A percentile compares a stretch with the other conserved stretches of the same genome.
Conservation (phyloP, 768 basidiomycete genomes). For the Hypsizygus marmoreus region DNA sequence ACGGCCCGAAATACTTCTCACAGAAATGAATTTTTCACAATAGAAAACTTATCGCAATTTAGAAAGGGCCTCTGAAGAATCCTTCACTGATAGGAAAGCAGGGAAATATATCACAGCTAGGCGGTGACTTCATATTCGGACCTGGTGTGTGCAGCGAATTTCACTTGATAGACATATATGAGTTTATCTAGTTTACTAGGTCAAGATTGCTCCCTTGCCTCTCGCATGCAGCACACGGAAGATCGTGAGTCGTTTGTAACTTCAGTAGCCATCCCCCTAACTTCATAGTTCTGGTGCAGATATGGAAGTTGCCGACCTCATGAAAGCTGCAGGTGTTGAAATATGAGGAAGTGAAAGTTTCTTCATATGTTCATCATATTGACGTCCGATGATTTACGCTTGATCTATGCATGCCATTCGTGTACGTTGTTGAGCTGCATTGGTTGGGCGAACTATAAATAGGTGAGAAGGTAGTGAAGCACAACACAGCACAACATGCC, state of each 20-base stretch:
- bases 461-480: too few relatives aligned
- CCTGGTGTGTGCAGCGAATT: constrained; percentile 42
- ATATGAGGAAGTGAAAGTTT: too few relatives aligned
- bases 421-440: too few relatives aligned
- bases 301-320: constrained; percentile 49
- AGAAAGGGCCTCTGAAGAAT: constrained; percentile 43
- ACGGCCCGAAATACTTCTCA: constrained; percentile 9
- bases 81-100: constrained; percentile 57
- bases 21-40: too few relatives aligned
- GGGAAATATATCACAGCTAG: constrained; percentile 62
- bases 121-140: constrained; percentile 65
- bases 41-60: neutral
- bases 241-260: constrained; percentile 50
- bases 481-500: too few relatives aligned
- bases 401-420: too few relatives aligned
- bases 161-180: neutral
- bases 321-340: constrained; percentile 44
- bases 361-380: too few relatives aligned
- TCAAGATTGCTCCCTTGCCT: constrained; percentile 49
- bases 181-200: constrained; percentile 27
- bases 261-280: constrained; percentile 9
- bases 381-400: too few relatives aligned
- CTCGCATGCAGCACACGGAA: constrained; percentile 62
- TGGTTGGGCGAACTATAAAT: too few relatives aligned
- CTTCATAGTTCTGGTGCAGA: constrained; percentile 30